Conservation (phyloP, 495 filamentous ascomycete genomes). For the Podospora pseudopauciseta region DNA sequence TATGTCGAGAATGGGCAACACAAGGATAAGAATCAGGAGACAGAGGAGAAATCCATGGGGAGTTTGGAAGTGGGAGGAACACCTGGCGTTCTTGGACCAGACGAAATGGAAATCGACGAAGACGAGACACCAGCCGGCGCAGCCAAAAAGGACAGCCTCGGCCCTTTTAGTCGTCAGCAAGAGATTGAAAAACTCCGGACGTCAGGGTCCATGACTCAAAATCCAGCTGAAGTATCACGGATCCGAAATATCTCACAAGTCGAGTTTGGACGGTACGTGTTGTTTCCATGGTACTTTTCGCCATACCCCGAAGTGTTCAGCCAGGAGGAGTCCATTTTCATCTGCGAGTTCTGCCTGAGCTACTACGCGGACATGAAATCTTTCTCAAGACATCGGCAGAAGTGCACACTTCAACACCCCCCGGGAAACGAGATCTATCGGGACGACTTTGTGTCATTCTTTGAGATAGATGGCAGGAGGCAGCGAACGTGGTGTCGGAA, state of each 20-base stretch:
- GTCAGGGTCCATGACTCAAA: conserved; percentile 95
- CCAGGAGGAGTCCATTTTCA: conserved; percentile 83
- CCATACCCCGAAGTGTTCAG: conserved; percentile 88
- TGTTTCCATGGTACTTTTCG: conserved; percentile 98
- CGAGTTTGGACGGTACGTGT: conserved; percentile 87
- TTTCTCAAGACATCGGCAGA: conserved; percentile 79
- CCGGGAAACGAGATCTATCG: conserved; percentile 98
- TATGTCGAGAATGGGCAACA: conserved; percentile 35
- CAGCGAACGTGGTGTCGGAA: conserved; percentile 97
- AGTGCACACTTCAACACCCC: conserved; percentile 89
- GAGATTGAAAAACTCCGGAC: conserved; percentile 95
- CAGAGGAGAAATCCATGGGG: conserved; percentile 32
- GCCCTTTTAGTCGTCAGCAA: conserved; percentile 74
- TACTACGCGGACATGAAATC: conserved; percentile 78
- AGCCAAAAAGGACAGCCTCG: conserved; percentile 38
- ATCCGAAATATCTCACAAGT: conserved; percentile 89
- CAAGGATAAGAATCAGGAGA: conserved; percentile 32
- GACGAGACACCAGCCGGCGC: conserved; percentile 40
- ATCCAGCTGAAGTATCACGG: conserved; percentile 92
- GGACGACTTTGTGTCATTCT: conserved; percentile 90
- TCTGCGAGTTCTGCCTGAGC: conserved; percentile 94
- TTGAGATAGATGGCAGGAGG: conserved; percentile 93
- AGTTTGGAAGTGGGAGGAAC: conserved; percentile 38
- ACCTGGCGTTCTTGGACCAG: conserved; percentile 31
- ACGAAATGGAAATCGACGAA: conserved; percentile 49